Base-by-base conservation (phyloP, 345 rosid genomes). In the Melaleuca quinquenervia region DNA sequence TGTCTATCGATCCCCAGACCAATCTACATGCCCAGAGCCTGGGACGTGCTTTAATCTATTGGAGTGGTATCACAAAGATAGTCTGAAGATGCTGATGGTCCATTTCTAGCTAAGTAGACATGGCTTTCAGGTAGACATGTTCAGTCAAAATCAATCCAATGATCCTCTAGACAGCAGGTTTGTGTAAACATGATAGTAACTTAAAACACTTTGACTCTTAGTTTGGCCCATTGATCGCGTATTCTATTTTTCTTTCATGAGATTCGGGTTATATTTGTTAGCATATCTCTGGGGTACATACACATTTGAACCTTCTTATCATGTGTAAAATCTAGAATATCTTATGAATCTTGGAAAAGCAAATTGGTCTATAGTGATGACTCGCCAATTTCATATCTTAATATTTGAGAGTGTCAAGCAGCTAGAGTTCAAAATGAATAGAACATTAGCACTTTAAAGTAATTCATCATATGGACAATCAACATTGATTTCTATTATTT, bases 381-480 rank as follows among this genome's bases (percentile, higher is more conserved):
- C 45, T 29, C 11, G 1, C 5, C 2, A 8, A 32, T 32, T 20
- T 64, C 9, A 32, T 29, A 7, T 32, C 11, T 64, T 14, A 20
- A 64, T 64, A 6, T 64, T 64, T 7, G 44, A 64, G 18, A 29
- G 22, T 29, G 44, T 62, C 11, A 1, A 62, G 36, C 7, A 7
- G 5, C 5, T 29, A 1, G 1, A 29, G 7, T 12, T 58, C 36
- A 13, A 58, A 29, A 2, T 29, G 22, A 15, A 36, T 7, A 3
- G 21, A 32, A 11, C 8, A 18, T 4, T 0, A 32, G 1, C 6
- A 12, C 16, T 32, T 15, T 1, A 56, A 26, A 56, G 64, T 22
- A 56, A 56, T 56, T 56, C 0, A 1, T 3, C 11, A 20, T 0
- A 12, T 13, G 0, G 32, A 27, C 6, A 0, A 64, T 64, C 22